Conservation (phyloP, 345 rosid species). For the Gynandropsis gynandra region DNA sequence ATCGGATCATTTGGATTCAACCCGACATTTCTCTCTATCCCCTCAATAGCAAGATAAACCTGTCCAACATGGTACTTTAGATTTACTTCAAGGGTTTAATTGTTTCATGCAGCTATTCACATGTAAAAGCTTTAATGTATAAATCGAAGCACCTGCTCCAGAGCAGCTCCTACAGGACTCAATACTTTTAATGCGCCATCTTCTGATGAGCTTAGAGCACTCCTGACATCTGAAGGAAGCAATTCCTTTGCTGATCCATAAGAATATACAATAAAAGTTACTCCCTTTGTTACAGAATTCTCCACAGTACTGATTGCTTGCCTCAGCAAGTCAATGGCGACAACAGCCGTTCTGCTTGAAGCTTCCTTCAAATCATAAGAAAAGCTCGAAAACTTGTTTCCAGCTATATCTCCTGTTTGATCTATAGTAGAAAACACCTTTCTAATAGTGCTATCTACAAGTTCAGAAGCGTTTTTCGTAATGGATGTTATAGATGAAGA, state of each 20-base stretch:
- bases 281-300: conserved; percentile 52
- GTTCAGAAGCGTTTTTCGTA: conserved; percentile 49
- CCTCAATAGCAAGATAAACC: conserved; percentile 40
- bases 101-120: neutral
- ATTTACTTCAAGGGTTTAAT: neutral
- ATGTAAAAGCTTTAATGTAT: conserved; percentile 11
- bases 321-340: conserved; percentile 62
- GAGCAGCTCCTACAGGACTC: conserved; percentile 54
- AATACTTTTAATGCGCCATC: conserved; percentile 42
- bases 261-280: conserved; percentile 55
- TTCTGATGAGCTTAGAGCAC: conserved; percentile 55
- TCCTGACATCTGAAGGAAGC: conserved; percentile 67
- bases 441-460: conserved; percentile 43
- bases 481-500: conserved; percentile 50
- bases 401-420: conserved; percentile 50
- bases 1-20: conserved; percentile 84
- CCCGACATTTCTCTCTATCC: conserved; percentile 64
- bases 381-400: conserved; percentile 38
- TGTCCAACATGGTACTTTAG: conserved; percentile 10
- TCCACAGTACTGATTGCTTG: conserved; percentile 50
- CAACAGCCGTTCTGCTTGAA: conserved; percentile 40
- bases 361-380: conserved; percentile 53
- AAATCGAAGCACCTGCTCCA: conserved; percentile 53
- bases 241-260: conserved; percentile 62
- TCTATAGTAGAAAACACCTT: conserved; percentile 41